phyloP scores from a whole-genome alignment of 306 rosid genomes.

The Sindora glabra region DNA sequence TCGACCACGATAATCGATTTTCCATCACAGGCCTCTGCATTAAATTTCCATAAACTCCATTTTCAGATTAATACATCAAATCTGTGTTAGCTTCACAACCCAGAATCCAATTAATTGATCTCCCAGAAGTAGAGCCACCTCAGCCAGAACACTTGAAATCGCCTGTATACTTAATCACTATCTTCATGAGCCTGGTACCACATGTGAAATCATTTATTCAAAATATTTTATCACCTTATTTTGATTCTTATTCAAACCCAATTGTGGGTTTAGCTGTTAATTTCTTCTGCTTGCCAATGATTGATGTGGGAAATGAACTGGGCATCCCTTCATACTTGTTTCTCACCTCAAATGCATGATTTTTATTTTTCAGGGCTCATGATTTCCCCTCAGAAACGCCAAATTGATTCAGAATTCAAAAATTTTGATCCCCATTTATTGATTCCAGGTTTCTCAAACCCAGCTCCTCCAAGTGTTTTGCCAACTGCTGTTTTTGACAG shows the following conservation, averaged over 20 bases:
- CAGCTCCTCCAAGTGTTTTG: slow-evolving; percentile 30
- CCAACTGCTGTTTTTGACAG: slow-evolving; percentile 22
- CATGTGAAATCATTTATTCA: slow-evolving; percentile 18
- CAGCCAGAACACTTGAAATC: slow-evolving; percentile 18
- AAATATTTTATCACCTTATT: slow-evolving; percentile 19
- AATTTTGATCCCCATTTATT: slow-evolving; percentile 23
- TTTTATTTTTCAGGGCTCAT: slow-evolving; percentile 22
- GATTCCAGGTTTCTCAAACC: slow-evolving; percentile 33
- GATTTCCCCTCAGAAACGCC: slow-evolving; percentile 22
- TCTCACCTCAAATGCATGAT: slow-evolving; percentile 33
- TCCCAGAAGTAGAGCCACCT: slow-evolving; percentile 35
- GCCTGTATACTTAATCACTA: neutral
- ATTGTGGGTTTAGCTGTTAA: slow-evolving; percentile 38
- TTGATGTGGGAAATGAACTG: slow-evolving; percentile 41
- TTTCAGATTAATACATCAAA: slow-evolving; percentile 28
- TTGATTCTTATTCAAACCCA: slow-evolving; percentile 6
- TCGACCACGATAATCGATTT: slow-evolving; percentile 18
- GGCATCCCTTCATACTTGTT: slow-evolving; percentile 41
- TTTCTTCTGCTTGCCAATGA: slow-evolving; percentile 37
- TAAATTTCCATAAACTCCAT: slow-evolving; percentile 12
- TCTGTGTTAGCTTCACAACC: slow-evolving; percentile 30
- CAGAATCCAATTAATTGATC: slow-evolving; percentile 32
- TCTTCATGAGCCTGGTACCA: slow-evolving; percentile 22
- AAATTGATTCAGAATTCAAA: slow-evolving; percentile 13
- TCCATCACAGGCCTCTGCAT: slow-evolving; percentile 35